A percentile compares a stretch with the other conserved stretches of the same genome.
Evolutionary conservation across 169 alveolate species (phyloP).

Genomic region (Cytauxzoon felis): DNA sequence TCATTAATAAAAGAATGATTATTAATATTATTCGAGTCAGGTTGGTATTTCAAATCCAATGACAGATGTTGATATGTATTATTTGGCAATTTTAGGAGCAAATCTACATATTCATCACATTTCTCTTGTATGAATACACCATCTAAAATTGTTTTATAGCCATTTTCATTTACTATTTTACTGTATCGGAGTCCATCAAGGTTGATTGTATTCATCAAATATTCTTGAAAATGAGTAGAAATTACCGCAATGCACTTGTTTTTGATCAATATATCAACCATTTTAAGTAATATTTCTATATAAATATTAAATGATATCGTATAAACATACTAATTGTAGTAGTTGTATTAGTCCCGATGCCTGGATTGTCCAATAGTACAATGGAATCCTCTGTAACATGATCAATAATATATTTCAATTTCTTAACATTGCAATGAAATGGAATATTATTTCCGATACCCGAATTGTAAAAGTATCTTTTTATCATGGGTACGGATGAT

Average conservation of each 20-base stretch:
- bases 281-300: background rate
- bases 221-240: background rate
- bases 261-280: background rate
- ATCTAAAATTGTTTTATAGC: too few relatives aligned
- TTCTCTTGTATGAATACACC: too few relatives aligned
- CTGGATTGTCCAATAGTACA: background rate
- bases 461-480: background rate
- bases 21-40: too few relatives aligned
- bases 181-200: too few relatives aligned
- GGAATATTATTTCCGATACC: background rate
- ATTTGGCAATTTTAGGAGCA: too few relatives aligned
- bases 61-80: too few relatives aligned
- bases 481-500: background rate
- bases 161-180: too few relatives aligned
- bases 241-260: background rate
- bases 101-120: too few relatives aligned
- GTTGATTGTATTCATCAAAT: background rate
- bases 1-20: too few relatives aligned
- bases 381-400: background rate
- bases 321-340: background rate
- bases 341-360: background rate
- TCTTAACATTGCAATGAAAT: background rate
- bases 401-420: background rate
- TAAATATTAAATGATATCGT: background rate
- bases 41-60: too few relatives aligned